These are phyloP conservation scores for Chlamydomonas incerta DNA, from an alignment of 139 green algal genomes.

Conservation along the genomic window DNA sequence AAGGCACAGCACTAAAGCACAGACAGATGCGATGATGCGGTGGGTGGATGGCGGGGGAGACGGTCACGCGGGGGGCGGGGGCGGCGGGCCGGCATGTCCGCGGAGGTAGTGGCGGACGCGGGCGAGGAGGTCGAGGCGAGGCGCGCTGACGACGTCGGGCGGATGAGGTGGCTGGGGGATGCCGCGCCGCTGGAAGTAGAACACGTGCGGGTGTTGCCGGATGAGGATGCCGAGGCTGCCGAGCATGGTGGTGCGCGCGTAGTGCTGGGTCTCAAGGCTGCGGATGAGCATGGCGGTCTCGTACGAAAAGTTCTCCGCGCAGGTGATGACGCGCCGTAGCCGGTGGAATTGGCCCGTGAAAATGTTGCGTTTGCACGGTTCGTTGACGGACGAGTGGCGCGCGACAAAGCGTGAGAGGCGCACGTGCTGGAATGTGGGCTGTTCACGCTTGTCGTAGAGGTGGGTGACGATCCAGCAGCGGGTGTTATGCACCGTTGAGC, in stretches of 20 bases:
- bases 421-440: neutral
- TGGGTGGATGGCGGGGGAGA: too few species aligned
- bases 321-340: neutral
- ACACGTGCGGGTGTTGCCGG: neutral
- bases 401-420: neutral
- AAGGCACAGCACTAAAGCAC: too few species aligned
- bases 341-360: neutral
- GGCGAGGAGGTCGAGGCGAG: too few species aligned
- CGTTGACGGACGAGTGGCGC: neutral
- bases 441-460: neutral
- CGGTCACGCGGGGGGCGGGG: too few species aligned
- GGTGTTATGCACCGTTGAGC: too few species aligned
- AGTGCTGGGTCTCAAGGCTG: neutral
- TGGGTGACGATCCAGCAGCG: neutral
- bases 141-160: too few species aligned
- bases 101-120: too few species aligned
- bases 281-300: neutral
- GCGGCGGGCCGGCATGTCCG: too few species aligned
- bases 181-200: neutral
- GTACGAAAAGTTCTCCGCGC: neutral
- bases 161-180: too few species aligned
- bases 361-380: neutral
- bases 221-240: neutral
- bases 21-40: too few species aligned
- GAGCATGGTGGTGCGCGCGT: neutral